These are phyloP conservation scores for Hsuehochloa calcarea DNA, from an alignment of 176 grass and related monocot genomes.

Conservation along the genomic window DNA sequence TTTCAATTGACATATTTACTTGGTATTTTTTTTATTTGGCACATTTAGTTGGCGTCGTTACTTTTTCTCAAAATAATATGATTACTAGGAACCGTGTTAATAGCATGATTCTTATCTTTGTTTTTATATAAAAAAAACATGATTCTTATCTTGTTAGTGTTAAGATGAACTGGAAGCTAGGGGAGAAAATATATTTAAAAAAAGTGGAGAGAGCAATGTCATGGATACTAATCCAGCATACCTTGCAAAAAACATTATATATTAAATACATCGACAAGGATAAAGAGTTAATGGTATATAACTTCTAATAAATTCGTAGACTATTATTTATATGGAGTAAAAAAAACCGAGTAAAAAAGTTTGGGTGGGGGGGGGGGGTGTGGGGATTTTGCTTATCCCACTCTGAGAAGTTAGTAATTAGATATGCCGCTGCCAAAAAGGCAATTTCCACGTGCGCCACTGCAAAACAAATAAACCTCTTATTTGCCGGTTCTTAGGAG, in stretches of 20 bases:
- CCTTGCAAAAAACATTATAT: not conserved
- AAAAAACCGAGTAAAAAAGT: not conserved
- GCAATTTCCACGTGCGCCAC: not conserved
- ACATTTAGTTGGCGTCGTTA: not conserved
- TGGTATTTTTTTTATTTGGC: not conserved
- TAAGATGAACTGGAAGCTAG: not conserved
- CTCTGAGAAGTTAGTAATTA: not conserved
- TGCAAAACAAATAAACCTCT: not conserved
- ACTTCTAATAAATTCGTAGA: not conserved
- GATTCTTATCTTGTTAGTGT: constrained; percentile 25
- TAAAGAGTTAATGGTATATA: not conserved
- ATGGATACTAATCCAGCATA: not conserved
- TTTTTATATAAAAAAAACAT: not conserved
- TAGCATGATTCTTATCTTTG: constrained; percentile 23
- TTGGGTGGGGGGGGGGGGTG: not conserved
- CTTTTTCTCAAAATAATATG: not conserved
- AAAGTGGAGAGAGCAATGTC: not conserved
- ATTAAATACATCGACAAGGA: not conserved
- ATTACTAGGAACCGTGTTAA: not conserved
- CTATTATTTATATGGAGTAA: not conserved
- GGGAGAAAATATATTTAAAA: not conserved
- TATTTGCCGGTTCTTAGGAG: not conserved
- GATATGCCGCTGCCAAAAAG: not conserved
- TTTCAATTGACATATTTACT: not conserved
- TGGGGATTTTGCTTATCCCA: not conserved